Conservation (phyloP, 2,329 filamentous ascomycete species). For the Pseudocercospora eumusae region DNA sequence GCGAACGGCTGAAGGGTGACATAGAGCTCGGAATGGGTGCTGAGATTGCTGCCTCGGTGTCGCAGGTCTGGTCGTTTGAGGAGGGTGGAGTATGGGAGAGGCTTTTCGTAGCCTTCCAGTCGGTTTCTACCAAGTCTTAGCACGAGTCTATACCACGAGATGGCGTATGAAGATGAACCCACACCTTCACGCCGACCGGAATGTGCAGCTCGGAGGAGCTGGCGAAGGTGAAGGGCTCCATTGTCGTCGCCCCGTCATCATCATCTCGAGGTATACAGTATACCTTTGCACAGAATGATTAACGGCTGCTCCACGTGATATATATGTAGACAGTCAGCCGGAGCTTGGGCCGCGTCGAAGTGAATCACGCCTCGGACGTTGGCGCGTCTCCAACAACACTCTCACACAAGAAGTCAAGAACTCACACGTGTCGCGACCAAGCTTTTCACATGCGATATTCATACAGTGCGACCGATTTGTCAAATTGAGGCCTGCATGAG, state of each 20-base stretch:
- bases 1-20: slow-evolving; percentile 93
- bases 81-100: slow-evolving; percentile 74
- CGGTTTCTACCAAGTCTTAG: slow-evolving; percentile 52
- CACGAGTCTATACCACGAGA: slow-evolving; percentile 28
- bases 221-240: slow-evolving; percentile 97
- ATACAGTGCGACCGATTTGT: not conserved
- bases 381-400: slow-evolving; percentile 9
- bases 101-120: slow-evolving; percentile 75
- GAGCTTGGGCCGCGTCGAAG: slow-evolving; percentile 7
- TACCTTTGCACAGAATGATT: too few relatives aligned
- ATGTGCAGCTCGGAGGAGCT: slow-evolving; percentile 81
- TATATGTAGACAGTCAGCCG: not conserved
- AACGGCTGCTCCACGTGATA: slow-evolving; percentile 15
- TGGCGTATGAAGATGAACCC: slow-evolving; percentile 39
- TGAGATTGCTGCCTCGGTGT: slow-evolving; percentile 83
- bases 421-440: too few relatives aligned
- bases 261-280: too few relatives aligned
- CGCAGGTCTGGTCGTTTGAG: slow-evolving; percentile 76
- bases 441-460: not conserved
- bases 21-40: slow-evolving; percentile 83
- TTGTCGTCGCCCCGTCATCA: slow-evolving; percentile 42
- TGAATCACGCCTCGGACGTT: not conserved
- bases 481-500: slow-evolving; percentile 3
- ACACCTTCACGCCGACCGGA: slow-evolving; percentile 66
- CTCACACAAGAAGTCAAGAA: too few relatives aligned